Evolutionary conservation across 495 filamentous ascomycete species (phyloP).

Genomic region (Neurospora intermedia): DNA sequence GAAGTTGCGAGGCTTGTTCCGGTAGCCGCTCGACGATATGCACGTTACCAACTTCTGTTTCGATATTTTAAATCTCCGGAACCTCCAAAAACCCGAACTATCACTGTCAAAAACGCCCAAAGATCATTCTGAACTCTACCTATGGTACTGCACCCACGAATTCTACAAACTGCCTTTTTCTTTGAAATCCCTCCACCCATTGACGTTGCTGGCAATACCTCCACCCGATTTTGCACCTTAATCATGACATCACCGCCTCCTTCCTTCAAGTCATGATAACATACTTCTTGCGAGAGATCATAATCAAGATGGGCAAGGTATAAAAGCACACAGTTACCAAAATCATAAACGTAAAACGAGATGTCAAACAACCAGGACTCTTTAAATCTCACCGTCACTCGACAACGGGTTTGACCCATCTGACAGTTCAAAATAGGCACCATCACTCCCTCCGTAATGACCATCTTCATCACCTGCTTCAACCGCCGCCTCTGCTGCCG

Average conservation of each 20-base stretch:
- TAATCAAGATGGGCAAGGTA: neutral
- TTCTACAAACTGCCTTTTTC: neutral
- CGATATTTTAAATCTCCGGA: neutral
- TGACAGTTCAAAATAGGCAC: neutral
- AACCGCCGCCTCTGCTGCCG: slow-evolving; percentile 22
- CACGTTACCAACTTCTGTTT: neutral
- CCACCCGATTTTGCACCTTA: neutral
- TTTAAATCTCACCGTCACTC: too few relatives aligned
- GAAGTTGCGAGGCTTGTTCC: neutral
- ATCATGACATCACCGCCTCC: neutral
- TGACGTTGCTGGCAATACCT: neutral
- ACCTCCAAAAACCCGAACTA: neutral
- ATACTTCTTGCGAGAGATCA: neutral
- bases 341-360: neutral
- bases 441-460: neutral
- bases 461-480: slow-evolving; percentile 23
- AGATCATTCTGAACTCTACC: neutral
- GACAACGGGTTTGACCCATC: too few relatives aligned
- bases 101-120: neutral
- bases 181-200: neutral
- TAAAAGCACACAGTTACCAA: neutral
- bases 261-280: neutral
- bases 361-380: too few relatives aligned
- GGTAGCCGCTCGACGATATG: neutral
- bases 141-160: neutral